A percentile compares a stretch with the other conserved stretches of the same genome.
Evolutionary conservation across 78 protist species (phyloP).

Genomic region (Anaeramoeba ignava): DNA sequence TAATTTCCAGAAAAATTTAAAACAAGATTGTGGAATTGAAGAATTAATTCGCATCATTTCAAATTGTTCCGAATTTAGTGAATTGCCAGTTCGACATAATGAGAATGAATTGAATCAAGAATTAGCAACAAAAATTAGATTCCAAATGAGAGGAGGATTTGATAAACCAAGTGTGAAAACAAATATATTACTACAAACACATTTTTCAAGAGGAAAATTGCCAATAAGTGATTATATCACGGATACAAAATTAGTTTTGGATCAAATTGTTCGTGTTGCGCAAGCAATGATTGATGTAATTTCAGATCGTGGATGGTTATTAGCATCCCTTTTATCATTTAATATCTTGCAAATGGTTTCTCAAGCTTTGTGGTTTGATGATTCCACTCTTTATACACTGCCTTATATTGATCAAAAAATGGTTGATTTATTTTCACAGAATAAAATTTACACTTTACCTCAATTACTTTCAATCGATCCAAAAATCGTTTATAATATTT

Average conservation of each 20-base stretch:
- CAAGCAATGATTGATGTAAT: constrained; percentile 1
- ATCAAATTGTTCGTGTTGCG: not conserved
- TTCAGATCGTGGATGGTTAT: not conserved
- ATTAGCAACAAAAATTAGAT: constrained; percentile 21
- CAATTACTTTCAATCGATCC: not conserved
- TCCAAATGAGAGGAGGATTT: not conserved
- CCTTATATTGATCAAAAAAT: not conserved
- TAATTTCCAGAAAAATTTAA: constrained; percentile 31
- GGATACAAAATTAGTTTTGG: constrained; percentile 2
- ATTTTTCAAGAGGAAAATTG: not conserved
- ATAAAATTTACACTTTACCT: not conserved
- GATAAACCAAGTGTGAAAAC: constrained; percentile 78
- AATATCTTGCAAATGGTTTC: not conserved
- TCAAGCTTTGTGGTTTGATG: not conserved
- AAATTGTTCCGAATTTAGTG: constrained; percentile 17
- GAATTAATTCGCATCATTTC: not conserved
- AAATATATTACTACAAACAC: constrained; percentile 52
- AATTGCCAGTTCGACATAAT: constrained; percentile 92
- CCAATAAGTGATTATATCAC: constrained; percentile 6
- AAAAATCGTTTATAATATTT: not conserved
- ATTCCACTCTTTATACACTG: not conserved
- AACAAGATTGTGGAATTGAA: constrained; percentile 27
- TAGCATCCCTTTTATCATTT: not conserved
- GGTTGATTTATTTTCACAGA: not conserved
- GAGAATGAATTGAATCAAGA: constrained; percentile 83